Evolutionary conservation across 441 rosid species (phyloP).

Genomic region (Hura crepitans): DNA sequence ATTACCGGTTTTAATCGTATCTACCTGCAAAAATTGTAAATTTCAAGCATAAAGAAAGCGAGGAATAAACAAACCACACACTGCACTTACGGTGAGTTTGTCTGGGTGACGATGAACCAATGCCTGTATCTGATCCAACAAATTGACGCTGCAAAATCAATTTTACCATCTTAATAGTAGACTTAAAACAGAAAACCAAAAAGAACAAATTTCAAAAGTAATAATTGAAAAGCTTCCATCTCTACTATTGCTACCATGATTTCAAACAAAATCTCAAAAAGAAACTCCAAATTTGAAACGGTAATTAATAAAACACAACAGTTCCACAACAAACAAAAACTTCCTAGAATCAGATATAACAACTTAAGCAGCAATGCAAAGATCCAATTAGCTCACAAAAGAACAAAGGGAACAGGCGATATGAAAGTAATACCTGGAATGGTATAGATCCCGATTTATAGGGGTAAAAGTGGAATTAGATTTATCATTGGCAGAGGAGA

Average conservation of each 20-base stretch:
- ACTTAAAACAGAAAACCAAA: not conserved
- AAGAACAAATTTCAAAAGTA: too few relatives aligned
- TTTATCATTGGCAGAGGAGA: conserved; percentile 13
- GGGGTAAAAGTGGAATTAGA: conserved; percentile 47
- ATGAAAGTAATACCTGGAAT: conserved; percentile 53
- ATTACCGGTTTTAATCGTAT: conserved; percentile 53
- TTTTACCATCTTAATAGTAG: not conserved
- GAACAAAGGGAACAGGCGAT: not conserved
- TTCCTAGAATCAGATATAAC: not conserved
- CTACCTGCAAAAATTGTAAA: conserved; percentile 40
- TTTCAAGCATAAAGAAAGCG: not conserved
- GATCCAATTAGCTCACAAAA: not conserved
- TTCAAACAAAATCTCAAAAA: not conserved
- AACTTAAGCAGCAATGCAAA: too few relatives aligned
- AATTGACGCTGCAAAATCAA: conserved; percentile 51
- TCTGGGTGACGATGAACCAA: conserved; percentile 87
- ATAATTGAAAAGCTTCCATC: not conserved
- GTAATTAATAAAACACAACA: not conserved
- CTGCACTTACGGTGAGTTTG: conserved; percentile 58
- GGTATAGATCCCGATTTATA: conserved; percentile 91
- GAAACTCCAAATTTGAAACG: not conserved
- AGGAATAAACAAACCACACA: not conserved
- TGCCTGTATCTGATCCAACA: conserved; percentile 66
- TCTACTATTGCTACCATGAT: not conserved
- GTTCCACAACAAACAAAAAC: not conserved